These are phyloP conservation scores for Saitozyma podzolica DNA, from an alignment of 768 basidiomycete species.

Conservation along the genomic window DNA sequence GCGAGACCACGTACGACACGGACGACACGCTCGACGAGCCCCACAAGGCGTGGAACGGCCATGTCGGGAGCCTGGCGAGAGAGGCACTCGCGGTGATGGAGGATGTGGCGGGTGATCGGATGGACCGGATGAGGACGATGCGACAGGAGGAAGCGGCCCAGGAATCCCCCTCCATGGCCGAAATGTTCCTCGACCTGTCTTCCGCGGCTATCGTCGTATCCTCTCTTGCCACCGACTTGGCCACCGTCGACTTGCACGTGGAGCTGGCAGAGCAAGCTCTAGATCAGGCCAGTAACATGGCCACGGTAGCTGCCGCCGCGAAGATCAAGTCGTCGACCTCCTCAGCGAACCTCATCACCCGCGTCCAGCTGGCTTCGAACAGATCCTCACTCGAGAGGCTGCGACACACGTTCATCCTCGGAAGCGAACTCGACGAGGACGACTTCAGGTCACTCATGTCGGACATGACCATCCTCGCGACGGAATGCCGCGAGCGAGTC, in stretches of 20 bases:
- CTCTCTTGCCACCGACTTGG: conserved; percentile 29
- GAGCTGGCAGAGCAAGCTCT: conserved; percentile 49
- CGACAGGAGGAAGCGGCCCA: conserved; percentile 23
- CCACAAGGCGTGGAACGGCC: conserved; percentile 38
- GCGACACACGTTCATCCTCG: conserved; percentile 45
- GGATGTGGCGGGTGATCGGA: conserved; percentile 43
- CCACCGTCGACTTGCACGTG: conserved; percentile 38
- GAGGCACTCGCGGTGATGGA: conserved; percentile 43
- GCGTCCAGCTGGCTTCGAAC: conserved; percentile 45
- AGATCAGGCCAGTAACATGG: conserved; percentile 50
- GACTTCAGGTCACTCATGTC: conserved; percentile 46
- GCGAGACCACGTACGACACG: conserved; percentile 30
- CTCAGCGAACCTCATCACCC: conserved; percentile 44
- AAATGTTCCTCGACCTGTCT: conserved; percentile 43
- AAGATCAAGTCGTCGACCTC: conserved; percentile 34
- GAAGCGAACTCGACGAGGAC: conserved; percentile 46
- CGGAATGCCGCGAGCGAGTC: conserved; percentile 42
- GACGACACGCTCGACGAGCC: conserved; percentile 39
- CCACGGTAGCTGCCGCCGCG: conserved; percentile 34
- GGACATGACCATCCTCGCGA: conserved; percentile 43
- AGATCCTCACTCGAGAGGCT: conserved; percentile 39
- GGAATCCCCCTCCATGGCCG: conserved; percentile 37
- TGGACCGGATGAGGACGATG: conserved; percentile 35
- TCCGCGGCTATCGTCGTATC: conserved; percentile 40
- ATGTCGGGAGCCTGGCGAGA: conserved; percentile 39